These are phyloP conservation scores for Blastobotrys proliferans DNA, from an alignment of 1,139 yeast species.

Conservation along the genomic window DNA sequence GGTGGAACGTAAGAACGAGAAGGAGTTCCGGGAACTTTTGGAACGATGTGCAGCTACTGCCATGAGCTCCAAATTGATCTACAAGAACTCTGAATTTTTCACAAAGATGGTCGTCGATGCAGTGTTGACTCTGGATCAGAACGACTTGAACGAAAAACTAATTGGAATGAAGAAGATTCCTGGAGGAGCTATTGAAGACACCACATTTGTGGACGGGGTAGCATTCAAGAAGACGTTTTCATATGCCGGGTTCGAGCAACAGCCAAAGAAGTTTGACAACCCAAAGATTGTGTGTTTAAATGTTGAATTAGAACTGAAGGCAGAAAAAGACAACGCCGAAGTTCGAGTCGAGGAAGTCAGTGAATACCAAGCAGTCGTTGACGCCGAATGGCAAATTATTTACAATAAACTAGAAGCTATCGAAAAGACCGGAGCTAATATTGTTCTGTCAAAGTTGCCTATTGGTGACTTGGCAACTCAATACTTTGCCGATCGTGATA, in stretches of 20 bases:
- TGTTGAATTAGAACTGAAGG: slow-evolving; percentile 92
- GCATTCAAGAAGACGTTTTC: slow-evolving; percentile 97
- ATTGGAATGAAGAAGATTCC: slow-evolving; percentile 94
- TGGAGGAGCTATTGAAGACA: slow-evolving; percentile 96
- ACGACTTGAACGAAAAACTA: slow-evolving; percentile 79
- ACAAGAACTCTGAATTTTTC: slow-evolving; percentile 81
- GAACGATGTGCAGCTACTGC: slow-evolving; percentile 96
- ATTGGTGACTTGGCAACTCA: slow-evolving; percentile 98
- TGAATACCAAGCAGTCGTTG: slow-evolving; percentile 94
- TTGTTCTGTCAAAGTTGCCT: slow-evolving; percentile 89
- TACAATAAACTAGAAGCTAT: slow-evolving; percentile 81
- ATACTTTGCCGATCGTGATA: slow-evolving; percentile 91
- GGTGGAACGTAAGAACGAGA: slow-evolving; percentile 41
- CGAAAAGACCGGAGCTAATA: slow-evolving; percentile 81
- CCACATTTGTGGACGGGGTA: slow-evolving; percentile 85
- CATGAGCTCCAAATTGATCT: slow-evolving; percentile 91
- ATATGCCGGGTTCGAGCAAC: slow-evolving; percentile 98
- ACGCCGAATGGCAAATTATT: slow-evolving; percentile 97
- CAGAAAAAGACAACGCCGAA: slow-evolving; percentile 99
- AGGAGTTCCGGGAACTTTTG: slow-evolving; percentile 65
- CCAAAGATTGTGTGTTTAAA: slow-evolving; percentile 85
- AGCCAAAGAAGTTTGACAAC: slow-evolving; percentile 75
- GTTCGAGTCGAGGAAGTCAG: slow-evolving; percentile 91
- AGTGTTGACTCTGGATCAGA: slow-evolving; percentile 77
- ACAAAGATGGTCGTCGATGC: slow-evolving; percentile 97